Evolutionary conservation across 306 rosid species (phyloP).

Genomic region (Luffa acutangula): DNA sequence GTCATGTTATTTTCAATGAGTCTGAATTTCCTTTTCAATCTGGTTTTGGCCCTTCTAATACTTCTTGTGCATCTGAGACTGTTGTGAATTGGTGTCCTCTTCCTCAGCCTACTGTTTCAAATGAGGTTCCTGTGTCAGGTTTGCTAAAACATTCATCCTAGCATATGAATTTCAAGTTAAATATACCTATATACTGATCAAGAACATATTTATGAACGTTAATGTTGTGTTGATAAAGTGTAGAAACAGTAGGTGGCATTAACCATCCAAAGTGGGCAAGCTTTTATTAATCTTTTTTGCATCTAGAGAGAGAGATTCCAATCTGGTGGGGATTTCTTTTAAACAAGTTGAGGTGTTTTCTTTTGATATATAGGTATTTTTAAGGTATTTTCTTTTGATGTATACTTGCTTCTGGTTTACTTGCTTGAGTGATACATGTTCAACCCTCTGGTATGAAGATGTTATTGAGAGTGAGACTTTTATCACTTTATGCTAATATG

Average conservation of each 20-base stretch:
- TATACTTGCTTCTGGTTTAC: neutral
- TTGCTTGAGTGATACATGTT: neutral
- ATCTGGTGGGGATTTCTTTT: no score
- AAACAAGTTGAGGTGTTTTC: neutral
- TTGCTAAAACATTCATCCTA: conserved; percentile 16
- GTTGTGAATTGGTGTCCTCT: no score
- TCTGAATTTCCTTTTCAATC: no score
- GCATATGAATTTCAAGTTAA: neutral
- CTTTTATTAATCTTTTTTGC: neutral
- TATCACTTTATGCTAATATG: neutral
- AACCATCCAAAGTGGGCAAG: neutral
- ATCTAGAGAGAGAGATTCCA: no score
- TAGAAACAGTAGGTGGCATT: neutral
- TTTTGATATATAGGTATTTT: neutral
- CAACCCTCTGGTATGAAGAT: neutral
- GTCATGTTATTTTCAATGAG: no score
- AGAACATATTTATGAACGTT: neutral
- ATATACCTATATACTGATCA: neutral
- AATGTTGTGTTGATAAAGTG: neutral
- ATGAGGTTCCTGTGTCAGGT: no score
- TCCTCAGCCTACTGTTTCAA: no score
- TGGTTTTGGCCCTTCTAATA: no score
- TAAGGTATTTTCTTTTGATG: neutral
- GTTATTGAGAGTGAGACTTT: neutral
- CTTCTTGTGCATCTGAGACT: no score